Conservation (phyloP, 352 stramenopile species). For the Globisporangium nunn region DNA sequence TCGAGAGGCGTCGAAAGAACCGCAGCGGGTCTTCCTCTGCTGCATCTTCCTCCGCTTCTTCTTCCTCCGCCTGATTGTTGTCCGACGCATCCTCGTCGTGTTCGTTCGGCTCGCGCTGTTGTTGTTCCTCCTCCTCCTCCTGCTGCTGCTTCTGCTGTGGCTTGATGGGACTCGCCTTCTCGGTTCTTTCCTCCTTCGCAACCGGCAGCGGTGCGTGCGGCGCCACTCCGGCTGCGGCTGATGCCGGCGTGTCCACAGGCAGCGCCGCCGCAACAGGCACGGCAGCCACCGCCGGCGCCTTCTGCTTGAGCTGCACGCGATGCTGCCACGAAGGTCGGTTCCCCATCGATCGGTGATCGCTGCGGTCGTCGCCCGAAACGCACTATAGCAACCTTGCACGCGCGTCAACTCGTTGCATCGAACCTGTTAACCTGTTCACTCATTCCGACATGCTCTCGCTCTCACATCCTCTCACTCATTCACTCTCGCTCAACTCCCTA, state of each 20-base stretch:
- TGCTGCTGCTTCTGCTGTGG: background rate
- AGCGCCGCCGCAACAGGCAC: background rate
- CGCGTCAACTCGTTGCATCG: no score
- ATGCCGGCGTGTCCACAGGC: background rate
- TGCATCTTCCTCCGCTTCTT: background rate
- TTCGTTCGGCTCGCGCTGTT: background rate
- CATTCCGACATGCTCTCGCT: no score
- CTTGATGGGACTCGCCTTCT: background rate
- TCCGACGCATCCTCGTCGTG: background rate
- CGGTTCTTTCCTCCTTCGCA: background rate
- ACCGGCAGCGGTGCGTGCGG: background rate
- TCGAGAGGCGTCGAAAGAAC: conserved; percentile 21
- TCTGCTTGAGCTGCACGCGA: conserved; percentile 1
- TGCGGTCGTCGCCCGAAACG: no score
- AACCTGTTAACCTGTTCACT: no score
- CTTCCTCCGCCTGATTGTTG: conserved; percentile 2
- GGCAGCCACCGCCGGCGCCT: background rate
- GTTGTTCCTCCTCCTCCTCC: no score
- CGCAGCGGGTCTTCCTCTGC: conserved; percentile 18
- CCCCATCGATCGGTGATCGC: conserved; percentile 1
- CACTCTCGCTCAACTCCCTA: no score
- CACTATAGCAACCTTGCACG: no score
- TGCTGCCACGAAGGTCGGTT: conserved; percentile 7
- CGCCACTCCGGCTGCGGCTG: background rate
- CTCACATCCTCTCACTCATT: no score